Evolutionary conservation across 2,329 filamentous ascomycete genomes (phyloP), one percentile per base, ranked within the genome.

Genomic region (Lasiodiplodia citricola): DNA sequence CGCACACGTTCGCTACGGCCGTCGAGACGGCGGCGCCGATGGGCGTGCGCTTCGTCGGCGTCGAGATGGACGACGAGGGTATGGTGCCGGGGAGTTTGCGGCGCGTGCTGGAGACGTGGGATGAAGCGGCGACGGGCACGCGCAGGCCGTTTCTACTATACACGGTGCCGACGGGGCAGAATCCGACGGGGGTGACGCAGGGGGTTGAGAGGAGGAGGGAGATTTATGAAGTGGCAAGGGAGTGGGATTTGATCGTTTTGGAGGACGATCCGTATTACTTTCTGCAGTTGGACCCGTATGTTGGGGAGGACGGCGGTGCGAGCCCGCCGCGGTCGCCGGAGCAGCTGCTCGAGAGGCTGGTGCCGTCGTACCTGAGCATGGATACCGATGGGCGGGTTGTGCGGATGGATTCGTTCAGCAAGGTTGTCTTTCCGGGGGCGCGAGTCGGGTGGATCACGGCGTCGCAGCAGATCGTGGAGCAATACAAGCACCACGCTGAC

Each of bases 181-280:
- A 97, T 78, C 94, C 94, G 0, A 97, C 94, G 0, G 94, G 94
- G 10, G 90, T 93, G 11, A 97, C 94, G 3, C 92, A 95, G 78
- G 86, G 89, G 51, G 78, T 81, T 4, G 83, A 89, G 76, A 85
- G 94, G 68, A 85, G 94, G 66, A 84, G 85, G 71, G 91, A 88
- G 23, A 85, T 97, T 55, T 97, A 97, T 80, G 84, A 84, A 41
- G 86, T 97, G 13, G 92, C 91, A 37, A 90, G 91, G 77, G 93
- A 93, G 81, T 93, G 97, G 79, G 92, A 97, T 76, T 76, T 97
- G 51, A 91, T 88, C 82, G 94, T 97, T 76, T 83, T 97, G 73
- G 94, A 97, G 82, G 94, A 97, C 77, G 94, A 97, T 78, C 94
- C 94, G 1, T 97, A 97, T 82, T 97, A 96, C 81, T 97, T 95